Percentiles rank a stretch among this genome's conserved stretches.
Conservation (phyloP, 768 basidiomycete species). For the Chalciporus chontae region DNA sequence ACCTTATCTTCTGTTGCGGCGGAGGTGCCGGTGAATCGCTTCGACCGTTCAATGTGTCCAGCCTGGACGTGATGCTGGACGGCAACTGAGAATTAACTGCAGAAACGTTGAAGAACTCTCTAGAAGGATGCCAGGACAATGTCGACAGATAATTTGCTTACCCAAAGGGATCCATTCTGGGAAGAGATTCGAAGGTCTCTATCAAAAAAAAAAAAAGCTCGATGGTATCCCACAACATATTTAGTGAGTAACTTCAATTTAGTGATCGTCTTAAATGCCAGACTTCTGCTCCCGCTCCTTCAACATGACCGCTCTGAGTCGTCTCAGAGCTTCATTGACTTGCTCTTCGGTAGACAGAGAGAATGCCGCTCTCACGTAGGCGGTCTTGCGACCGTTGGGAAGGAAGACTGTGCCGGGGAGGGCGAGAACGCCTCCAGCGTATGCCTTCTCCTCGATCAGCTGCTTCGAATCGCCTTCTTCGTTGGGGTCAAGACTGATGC, state of each 20-base stretch:
- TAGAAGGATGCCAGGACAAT: too few relatives aligned
- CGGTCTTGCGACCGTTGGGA: slow-evolving; percentile 63
- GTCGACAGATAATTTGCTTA: too few relatives aligned
- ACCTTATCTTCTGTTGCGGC: background rate
- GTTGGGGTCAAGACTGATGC: slow-evolving; percentile 35
- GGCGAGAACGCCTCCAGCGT: slow-evolving; percentile 82
- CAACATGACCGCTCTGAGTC: slow-evolving; percentile 47
- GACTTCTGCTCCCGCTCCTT: slow-evolving; percentile 18
- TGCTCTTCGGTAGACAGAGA: slow-evolving; percentile 63
- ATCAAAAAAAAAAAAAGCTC: background rate
- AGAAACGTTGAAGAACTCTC: too few relatives aligned
- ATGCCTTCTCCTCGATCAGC: slow-evolving; percentile 70
- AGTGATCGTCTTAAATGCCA: background rate
- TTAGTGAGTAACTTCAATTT: background rate
- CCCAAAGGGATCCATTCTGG: too few relatives aligned
- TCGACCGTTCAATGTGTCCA: background rate
- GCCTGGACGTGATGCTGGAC: too few relatives aligned
- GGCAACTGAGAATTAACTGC: too few relatives aligned
- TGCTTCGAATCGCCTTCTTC: slow-evolving; percentile 64
- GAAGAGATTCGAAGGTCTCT: background rate
- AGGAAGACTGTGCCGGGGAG: slow-evolving; percentile 83
- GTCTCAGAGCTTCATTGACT: slow-evolving; percentile 67
- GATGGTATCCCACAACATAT: slow-evolving; percentile 8
- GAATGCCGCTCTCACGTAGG: slow-evolving; percentile 82
- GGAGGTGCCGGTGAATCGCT: background rate